A percentile compares a stretch with the other conserved stretches of the same genome.
Conservation (phyloP, 1,139 yeast genomes). For the Zygosaccharomyces sapae region DNA sequence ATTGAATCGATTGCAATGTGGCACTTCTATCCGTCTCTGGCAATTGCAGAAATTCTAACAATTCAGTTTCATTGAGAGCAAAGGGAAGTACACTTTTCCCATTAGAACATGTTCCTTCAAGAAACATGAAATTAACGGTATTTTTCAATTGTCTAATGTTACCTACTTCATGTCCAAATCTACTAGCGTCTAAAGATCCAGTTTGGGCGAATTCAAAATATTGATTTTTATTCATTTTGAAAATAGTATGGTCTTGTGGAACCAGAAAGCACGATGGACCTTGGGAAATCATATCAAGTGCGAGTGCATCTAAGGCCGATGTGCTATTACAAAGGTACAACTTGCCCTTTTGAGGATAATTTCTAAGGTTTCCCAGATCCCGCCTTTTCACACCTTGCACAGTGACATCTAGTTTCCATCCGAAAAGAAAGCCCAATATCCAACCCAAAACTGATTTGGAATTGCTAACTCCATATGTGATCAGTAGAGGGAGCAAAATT, state of each 20-base stretch:
- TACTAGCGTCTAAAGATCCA: constrained; percentile 23
- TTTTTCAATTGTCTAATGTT: constrained; percentile 25
- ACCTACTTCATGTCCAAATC: constrained; percentile 19
- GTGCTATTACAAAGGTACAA: constrained; percentile 51
- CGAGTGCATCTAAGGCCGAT: constrained; percentile 52
- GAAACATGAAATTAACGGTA: constrained; percentile 47
- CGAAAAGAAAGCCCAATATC: constrained; percentile 32
- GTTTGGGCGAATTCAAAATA: constrained; percentile 39
- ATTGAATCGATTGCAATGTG: constrained; percentile 42
- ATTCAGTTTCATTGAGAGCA: constrained; percentile 23
- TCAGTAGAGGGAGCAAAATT: constrained; percentile 17
- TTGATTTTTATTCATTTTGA: constrained; percentile 38
- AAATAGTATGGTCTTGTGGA: constrained; percentile 44
- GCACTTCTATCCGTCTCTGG: constrained; percentile 11
- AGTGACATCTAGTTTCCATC: constrained; percentile 34
- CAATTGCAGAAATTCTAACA: constrained; percentile 24
- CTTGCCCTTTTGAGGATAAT: constrained; percentile 44
- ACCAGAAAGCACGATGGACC: constrained; percentile 42
- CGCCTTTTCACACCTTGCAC: constrained; percentile 53
- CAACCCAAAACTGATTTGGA: constrained; percentile 17
- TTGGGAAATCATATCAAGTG: constrained; percentile 37
- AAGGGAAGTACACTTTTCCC: constrained; percentile 57
- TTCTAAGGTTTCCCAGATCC: constrained; percentile 36
- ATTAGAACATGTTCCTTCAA: constrained; percentile 70
- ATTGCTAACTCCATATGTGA: constrained; percentile 15